Conservation (phyloP, 345 rosid genomes). For the Arabidopsis arenosa region DNA sequence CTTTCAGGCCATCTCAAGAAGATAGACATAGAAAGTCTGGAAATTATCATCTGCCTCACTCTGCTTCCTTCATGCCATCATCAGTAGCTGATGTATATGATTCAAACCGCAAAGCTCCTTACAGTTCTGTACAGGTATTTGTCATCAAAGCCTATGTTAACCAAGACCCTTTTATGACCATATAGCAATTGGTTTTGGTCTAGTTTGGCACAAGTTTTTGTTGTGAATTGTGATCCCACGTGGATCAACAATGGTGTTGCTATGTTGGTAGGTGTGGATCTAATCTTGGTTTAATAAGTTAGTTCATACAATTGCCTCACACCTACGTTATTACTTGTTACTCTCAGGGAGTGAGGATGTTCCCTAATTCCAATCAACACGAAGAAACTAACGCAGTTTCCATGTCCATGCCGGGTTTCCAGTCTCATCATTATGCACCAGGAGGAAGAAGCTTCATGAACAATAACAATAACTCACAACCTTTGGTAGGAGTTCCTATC, state of each 20-base stretch:
- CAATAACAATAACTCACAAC: constrained; percentile 46
- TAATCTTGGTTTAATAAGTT: constrained; percentile 2
- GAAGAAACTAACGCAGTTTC: constrained; percentile 53
- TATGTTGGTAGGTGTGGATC: not conserved
- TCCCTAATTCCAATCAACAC: constrained; percentile 54
- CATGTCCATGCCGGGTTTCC: constrained; percentile 52
- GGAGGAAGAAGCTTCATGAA: constrained; percentile 46
- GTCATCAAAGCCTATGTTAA: constrained; percentile 6
- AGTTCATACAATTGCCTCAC: constrained; percentile 1
- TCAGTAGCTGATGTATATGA: constrained; percentile 56
- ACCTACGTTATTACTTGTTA: constrained; percentile 14
- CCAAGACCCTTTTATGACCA: constrained; percentile 2
- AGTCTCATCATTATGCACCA: constrained; percentile 53
- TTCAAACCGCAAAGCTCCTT: constrained; percentile 53
- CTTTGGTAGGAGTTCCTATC: constrained; percentile 60
- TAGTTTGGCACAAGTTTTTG: constrained; percentile 12
- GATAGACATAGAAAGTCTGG: constrained; percentile 60
- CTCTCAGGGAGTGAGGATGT: constrained; percentile 57
- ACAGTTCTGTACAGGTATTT: constrained; percentile 58
- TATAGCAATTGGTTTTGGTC: constrained; percentile 6
- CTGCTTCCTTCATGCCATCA: constrained; percentile 52
- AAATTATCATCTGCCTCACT: constrained; percentile 49
- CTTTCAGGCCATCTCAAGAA: constrained; percentile 68
- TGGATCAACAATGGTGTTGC: constrained; percentile 6
- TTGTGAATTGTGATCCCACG: not conserved